Evolutionary conservation across 2,329 filamentous ascomycete species (phyloP), one percentile per base, ranked within the genome.

Genomic region (Zarea fungicola): DNA sequence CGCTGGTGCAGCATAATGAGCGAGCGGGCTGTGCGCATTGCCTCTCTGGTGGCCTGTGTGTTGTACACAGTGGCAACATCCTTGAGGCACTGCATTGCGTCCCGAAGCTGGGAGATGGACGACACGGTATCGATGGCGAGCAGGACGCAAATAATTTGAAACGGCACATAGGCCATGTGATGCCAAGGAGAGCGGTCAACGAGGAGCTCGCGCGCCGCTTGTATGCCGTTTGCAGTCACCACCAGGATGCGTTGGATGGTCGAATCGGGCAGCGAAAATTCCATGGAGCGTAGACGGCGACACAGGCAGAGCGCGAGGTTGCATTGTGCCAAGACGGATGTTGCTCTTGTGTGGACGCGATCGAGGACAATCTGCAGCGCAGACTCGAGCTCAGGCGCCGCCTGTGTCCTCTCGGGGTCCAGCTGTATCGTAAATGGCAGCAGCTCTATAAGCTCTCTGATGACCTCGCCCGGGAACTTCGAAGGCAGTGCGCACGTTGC

Each of bases 91-190:
- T 62, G 64, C 72, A 82, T 75, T 0, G 76, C 77, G 19, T 76
- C 72, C 3, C 65, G 63, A 5, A 82, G 66, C 49, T 75, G 64
- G 0, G 65, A 63, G 0, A 80, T 62, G 0, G 74, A 74, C 1
- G 75, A 65, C 1, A 67, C 66, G 0, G 67, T 78, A 43, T 82
- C 78, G 42, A 81, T 76, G 0, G 75, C 75, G 2, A 82, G 64
- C 5, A 81, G 62, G 0, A 77, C 67, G 51, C 78, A 81, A 25
- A 81, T 68, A 0, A 78, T 71, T 46, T 81, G 78, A 52, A 82
- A 82, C 0, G 78, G 78, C 0, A 81, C 74, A 42, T 82, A 81
- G 23, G 76, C 76, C 39, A 78, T 71, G 50, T 82, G 78, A 55
- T 81, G 79, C 78, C 78, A 83, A 0, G 78, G 77, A 3, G 67